phyloP scores from a whole-genome alignment of 768 basidiomycete species.

The Lactifluus subvellereus region DNA sequence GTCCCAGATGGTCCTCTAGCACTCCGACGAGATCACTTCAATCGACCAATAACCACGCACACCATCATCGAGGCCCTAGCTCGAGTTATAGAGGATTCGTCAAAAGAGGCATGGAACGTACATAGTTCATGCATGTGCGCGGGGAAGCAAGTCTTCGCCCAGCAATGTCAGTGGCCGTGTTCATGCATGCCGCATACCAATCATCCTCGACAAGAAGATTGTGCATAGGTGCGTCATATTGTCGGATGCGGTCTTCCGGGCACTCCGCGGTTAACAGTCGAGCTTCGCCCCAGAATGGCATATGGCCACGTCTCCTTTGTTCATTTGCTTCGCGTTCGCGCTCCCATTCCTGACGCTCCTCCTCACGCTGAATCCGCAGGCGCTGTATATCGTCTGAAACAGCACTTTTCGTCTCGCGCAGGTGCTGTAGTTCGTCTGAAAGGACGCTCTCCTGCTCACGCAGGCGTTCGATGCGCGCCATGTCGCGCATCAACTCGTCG shows the following conservation, averaged over 20 bases:
- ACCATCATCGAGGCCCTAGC: constrained; percentile 17
- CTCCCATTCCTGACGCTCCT: constrained; percentile 14
- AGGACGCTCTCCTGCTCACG: too few relatives aligned
- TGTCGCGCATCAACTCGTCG: background rate
- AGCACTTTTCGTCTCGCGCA: background rate
- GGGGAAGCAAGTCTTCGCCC: constrained; percentile 1
- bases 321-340: constrained; percentile 21
- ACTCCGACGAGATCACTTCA: constrained; percentile 16
- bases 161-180: background rate
- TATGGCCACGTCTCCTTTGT: constrained; percentile 12
- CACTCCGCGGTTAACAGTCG: constrained; percentile 9
- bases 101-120: background rate
- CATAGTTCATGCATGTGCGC: background rate
- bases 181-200: constrained; percentile 26
- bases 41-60: constrained; percentile 12
- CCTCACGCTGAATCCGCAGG: constrained; percentile 14
- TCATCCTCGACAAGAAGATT: constrained; percentile 26
- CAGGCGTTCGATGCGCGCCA: background rate
- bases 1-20: constrained; percentile 19
- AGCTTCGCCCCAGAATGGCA: constrained; percentile 18
- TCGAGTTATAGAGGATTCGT: background rate
- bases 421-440: background rate
- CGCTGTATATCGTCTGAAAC: constrained; percentile 6
- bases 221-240: constrained; percentile 24
- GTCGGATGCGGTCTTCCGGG: constrained; percentile 11